Conservation (phyloP, 331 rosid genomes). For the Phaseolus coccineus region DNA sequence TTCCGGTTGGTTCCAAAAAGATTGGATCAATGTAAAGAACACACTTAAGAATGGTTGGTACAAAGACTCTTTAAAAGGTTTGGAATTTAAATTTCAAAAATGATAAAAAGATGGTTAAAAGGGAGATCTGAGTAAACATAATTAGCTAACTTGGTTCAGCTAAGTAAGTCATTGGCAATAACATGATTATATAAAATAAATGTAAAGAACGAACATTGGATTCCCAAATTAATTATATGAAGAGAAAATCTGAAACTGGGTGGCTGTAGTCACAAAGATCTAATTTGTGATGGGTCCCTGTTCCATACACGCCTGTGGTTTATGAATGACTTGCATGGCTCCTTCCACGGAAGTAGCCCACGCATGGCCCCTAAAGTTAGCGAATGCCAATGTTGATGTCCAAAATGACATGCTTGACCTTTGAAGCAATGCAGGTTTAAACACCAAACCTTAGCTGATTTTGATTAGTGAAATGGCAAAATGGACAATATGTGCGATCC, state of each 20-base stretch:
- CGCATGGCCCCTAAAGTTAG: slow-evolving; percentile 57
- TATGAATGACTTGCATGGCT: slow-evolving; percentile 56
- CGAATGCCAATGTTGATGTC: slow-evolving; percentile 33
- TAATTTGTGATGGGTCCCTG: slow-evolving; percentile 54
- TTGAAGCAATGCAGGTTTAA: slow-evolving; percentile 18
- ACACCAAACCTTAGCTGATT: slow-evolving; percentile 22
- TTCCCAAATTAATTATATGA: slow-evolving; percentile 53
- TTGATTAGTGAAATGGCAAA: slow-evolving; percentile 48
- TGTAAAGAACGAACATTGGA: slow-evolving; percentile 65
- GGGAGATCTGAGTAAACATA: too few relatives aligned
- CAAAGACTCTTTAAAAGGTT: too few relatives aligned
- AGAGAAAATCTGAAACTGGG: slow-evolving; percentile 28
- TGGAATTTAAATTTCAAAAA: too few relatives aligned
- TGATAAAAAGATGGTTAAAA: too few relatives aligned
- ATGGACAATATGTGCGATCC: slow-evolving; percentile 50
- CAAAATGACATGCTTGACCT: slow-evolving; percentile 52
- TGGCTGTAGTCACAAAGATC: slow-evolving; percentile 30
- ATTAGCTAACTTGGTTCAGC: too few relatives aligned
- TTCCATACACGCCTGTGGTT: slow-evolving; percentile 49
- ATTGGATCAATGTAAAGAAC: not conserved
- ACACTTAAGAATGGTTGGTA: too few relatives aligned
- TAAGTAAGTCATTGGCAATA: too few relatives aligned
- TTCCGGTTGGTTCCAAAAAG: slow-evolving; percentile 47
- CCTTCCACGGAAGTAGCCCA: slow-evolving; percentile 51
- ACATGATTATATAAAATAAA: not conserved